These are phyloP conservation scores for Iris macrosiphon DNA, from an alignment of 106 monocot genomes.

Conservation along the genomic window DNA sequence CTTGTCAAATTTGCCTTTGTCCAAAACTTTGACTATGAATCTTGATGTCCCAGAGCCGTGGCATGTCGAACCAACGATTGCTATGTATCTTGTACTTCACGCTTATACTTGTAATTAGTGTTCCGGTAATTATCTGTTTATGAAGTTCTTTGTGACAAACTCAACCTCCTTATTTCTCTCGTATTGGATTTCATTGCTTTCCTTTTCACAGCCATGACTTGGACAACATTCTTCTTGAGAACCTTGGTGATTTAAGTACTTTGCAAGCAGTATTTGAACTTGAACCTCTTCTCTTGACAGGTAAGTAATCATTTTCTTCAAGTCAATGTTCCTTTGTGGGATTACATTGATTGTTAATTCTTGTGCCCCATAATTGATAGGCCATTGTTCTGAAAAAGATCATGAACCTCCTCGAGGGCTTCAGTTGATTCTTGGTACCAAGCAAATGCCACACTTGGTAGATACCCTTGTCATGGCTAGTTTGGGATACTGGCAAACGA, in stretches of 20 bases:
- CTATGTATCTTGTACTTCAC: too few relatives aligned
- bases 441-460: constrained; percentile 64
- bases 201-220: constrained; percentile 71
- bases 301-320: constrained; percentile 12
- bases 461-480: constrained; percentile 99
- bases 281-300: constrained; percentile 93
- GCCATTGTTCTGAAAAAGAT: constrained; percentile 91
- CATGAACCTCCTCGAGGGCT: constrained; percentile 95
- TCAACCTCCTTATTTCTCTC: too few relatives aligned
- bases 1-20: constrained; percentile 87
- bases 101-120: too few relatives aligned
- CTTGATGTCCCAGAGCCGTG: constrained; percentile 98
- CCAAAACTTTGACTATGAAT: constrained; percentile 96
- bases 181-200: not conserved
- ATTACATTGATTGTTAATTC: not conserved
- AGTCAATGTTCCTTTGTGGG: not conserved
- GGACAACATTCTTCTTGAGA: constrained; percentile 95
- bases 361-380: constrained; percentile 18
- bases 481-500: constrained; percentile 99
- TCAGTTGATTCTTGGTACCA: constrained; percentile 88
- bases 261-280: constrained; percentile 97
- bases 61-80: constrained; percentile 90
- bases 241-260: constrained; percentile 72
- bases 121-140: too few relatives aligned
- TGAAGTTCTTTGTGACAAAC: too few relatives aligned